Conservation (phyloP, 2,329 filamentous ascomycete species). For the Arthrobotrys iridis region DNA sequence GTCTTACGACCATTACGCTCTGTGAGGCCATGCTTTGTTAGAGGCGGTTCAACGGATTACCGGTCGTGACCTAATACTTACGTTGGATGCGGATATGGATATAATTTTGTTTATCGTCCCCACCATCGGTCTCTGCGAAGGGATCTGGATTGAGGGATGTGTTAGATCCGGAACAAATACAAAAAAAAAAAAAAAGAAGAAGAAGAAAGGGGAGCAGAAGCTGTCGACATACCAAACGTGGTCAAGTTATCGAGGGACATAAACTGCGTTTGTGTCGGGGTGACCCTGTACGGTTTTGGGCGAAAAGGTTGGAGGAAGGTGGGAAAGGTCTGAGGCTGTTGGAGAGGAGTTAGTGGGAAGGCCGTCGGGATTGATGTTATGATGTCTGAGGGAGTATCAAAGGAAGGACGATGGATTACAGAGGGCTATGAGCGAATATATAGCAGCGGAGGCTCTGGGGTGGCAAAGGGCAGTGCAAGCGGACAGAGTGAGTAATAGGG, state of each 20-base stretch:
- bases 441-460: neutral
- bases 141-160: slow-evolving; percentile 74
- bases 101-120: slow-evolving; percentile 79
- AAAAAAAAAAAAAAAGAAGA: no score
- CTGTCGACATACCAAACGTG: slow-evolving; percentile 89
- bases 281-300: slow-evolving; percentile 33
- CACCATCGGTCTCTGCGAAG: slow-evolving; percentile 99
- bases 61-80: slow-evolving; percentile 65
- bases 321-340: slow-evolving; percentile 10
- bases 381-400: neutral
- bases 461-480: slow-evolving; percentile 20
- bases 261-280: slow-evolving; percentile 68
- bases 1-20: slow-evolving; percentile 99
- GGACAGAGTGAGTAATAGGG: neutral
- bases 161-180: neutral
- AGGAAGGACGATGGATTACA: slow-evolving; percentile 1
- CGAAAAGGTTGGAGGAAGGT: slow-evolving; percentile 4
- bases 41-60: neutral
- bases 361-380: neutral
- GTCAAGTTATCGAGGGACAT: slow-evolving; percentile 99
- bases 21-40: slow-evolving; percentile 63
- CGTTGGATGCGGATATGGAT: slow-evolving; percentile 99
- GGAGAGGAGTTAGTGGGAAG: neutral
- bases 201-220: no score
- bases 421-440: slow-evolving; percentile 19